phyloP scores from a whole-genome alignment of 345 rosid species.

The Rhodamnia rubescens region DNA sequence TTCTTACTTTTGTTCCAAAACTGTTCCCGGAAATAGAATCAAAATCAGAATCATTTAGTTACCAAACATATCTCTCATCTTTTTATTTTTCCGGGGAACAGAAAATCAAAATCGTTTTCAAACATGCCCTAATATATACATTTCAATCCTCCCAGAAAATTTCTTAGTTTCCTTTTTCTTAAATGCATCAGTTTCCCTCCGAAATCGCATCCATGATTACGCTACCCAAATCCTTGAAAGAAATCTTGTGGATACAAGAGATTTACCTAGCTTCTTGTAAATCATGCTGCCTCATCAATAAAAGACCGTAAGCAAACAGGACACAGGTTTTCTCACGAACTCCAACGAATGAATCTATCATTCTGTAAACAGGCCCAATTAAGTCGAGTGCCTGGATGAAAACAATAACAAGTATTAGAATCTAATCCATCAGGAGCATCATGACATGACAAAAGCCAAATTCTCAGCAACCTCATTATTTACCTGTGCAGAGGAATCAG shows the following conservation, averaged over 20 bases:
- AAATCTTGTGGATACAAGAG: background rate
- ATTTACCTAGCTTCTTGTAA: constrained; percentile 82
- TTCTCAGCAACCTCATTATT: background rate
- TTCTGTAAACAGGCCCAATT: constrained; percentile 73
- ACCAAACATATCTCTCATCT: too few relatives aligned
- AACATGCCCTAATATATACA: background rate
- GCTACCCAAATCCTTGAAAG: background rate
- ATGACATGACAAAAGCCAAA: background rate
- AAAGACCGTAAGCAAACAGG: constrained; percentile 87
- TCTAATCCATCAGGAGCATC: background rate
- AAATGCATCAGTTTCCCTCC: background rate
- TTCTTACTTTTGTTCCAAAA: too few relatives aligned
- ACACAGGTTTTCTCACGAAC: constrained; percentile 86
- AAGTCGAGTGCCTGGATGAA: constrained; percentile 75
- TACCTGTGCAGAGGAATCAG: constrained; percentile 92
- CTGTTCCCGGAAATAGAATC: too few relatives aligned
- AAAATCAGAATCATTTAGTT: too few relatives aligned
- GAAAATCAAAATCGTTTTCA: too few relatives aligned
- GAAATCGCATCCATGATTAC: background rate
- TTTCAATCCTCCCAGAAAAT: background rate
- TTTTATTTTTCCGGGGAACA: too few relatives aligned
- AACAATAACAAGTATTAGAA: background rate
- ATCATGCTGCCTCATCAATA: constrained; percentile 89
- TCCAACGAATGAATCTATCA: constrained; percentile 77
- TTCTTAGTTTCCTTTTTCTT: background rate